These are phyloP conservation scores for Trypanosomatidae sp. DNA, from an alignment of 208 protist genomes.

Conservation along the genomic window DNA sequence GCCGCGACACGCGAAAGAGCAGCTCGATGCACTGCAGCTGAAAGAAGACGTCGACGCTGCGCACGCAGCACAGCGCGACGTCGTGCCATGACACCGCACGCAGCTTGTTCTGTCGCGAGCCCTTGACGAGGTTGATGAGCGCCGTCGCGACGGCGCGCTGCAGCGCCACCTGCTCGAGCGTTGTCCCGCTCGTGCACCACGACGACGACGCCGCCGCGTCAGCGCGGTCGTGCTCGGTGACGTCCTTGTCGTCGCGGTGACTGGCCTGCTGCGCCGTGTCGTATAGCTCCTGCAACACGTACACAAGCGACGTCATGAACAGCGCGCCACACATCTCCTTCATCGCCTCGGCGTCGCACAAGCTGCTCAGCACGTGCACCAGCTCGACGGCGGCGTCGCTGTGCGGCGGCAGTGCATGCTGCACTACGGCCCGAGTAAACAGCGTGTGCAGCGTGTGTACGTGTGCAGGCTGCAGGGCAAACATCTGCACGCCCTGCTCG, in stretches of 20 bases:
- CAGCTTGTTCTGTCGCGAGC: slow-evolving; percentile 78
- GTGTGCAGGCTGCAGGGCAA: slow-evolving; percentile 32
- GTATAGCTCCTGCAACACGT: slow-evolving; percentile 50
- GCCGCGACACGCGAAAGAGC: slow-evolving; percentile 71
- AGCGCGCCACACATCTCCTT: slow-evolving; percentile 60
- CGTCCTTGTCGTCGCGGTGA: slow-evolving; percentile 1
- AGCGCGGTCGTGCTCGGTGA: neutral
- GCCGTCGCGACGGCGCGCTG: slow-evolving; percentile 64
- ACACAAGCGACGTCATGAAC: slow-evolving; percentile 57
- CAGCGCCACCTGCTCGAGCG: slow-evolving; percentile 42
- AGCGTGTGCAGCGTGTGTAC: slow-evolving; percentile 60
- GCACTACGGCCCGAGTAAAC: slow-evolving; percentile 45
- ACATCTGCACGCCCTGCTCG: slow-evolving; percentile 54
- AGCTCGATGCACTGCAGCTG: slow-evolving; percentile 87
- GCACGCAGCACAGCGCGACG: slow-evolving; percentile 47
- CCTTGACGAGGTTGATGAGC: slow-evolving; percentile 86
- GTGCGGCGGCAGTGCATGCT: slow-evolving; percentile 40
- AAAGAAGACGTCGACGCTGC: slow-evolving; percentile 81
- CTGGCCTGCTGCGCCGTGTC: slow-evolving; percentile 23
- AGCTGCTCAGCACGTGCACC: slow-evolving; percentile 59
- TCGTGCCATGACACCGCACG: slow-evolving; percentile 61
- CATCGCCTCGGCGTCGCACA: slow-evolving; percentile 68
- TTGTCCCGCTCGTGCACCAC: no score
- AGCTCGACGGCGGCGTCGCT: slow-evolving; percentile 62
- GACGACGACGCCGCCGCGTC: no score